A percentile compares a stretch with the other conserved stretches of the same genome.
phyloP scores from a whole-genome alignment of 768 basidiomycete species.

The Russula virescens region DNA sequence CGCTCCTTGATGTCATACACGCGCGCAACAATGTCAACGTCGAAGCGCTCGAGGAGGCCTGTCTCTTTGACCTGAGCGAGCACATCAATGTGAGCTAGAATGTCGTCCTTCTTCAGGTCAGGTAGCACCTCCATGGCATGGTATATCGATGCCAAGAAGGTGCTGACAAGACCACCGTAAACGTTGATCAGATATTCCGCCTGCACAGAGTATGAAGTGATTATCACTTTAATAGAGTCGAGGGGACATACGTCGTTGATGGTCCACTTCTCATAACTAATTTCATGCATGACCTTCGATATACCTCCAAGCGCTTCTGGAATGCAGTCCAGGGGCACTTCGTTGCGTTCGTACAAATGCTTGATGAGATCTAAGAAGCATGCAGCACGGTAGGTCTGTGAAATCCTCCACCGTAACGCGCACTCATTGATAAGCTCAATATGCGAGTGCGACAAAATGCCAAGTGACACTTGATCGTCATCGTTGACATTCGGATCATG shows the following conservation, averaged over 20 bases:
- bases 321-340: slow-evolving; percentile 92
- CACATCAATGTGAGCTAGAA: slow-evolving; percentile 58
- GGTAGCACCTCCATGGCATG: slow-evolving; percentile 77
- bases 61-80: slow-evolving; percentile 68
- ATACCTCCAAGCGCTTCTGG: slow-evolving; percentile 81
- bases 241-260: slow-evolving; percentile 63
- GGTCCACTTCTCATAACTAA: slow-evolving; percentile 71
- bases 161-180: slow-evolving; percentile 74
- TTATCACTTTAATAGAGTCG: slow-evolving; percentile 11
- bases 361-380: slow-evolving; percentile 84
- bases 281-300: slow-evolving; percentile 62
- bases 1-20: slow-evolving; percentile 62
- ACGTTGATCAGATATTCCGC: slow-evolving; percentile 60
- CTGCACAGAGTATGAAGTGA: slow-evolving; percentile 33
- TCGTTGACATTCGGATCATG: slow-evolving; percentile 86
- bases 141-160: slow-evolving; percentile 80
- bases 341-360: slow-evolving; percentile 79
- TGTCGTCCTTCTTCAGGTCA: slow-evolving; percentile 62
- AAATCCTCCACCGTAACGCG: slow-evolving; percentile 84
- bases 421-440: slow-evolving; percentile 84
- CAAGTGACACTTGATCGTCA: slow-evolving; percentile 91
- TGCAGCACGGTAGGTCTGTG: slow-evolving; percentile 66
- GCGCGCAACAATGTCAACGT: slow-evolving; percentile 66
- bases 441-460: slow-evolving; percentile 77
- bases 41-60: slow-evolving; percentile 64